Evolutionary conservation across 2,329 filamentous ascomycete genomes (phyloP).

Genomic region (Lecanoromycetidae sp.): DNA sequence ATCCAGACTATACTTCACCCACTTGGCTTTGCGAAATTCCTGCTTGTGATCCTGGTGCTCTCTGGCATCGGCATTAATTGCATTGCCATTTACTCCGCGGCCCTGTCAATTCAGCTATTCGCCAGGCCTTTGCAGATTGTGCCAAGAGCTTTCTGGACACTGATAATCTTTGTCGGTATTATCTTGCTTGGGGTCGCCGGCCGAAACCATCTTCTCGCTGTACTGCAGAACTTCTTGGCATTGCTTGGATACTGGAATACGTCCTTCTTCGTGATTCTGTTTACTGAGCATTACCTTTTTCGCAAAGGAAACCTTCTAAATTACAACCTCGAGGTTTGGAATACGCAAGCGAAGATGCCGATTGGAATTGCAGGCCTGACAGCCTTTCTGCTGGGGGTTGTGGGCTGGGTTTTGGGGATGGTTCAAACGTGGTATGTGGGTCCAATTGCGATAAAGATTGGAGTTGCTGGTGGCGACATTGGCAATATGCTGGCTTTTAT

Average conservation of each 20-base stretch:
- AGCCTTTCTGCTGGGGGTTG: conserved; percentile 36
- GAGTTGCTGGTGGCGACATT: conserved; percentile 36
- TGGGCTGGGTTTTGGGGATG: conserved; percentile 47
- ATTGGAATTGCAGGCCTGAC: conserved; percentile 32
- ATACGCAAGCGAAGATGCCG: conserved; percentile 33
- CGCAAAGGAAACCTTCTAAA: conserved; percentile 31
- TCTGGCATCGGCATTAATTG: conserved; percentile 38
- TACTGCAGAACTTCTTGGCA: conserved; percentile 37
- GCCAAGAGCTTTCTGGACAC: conserved; percentile 39
- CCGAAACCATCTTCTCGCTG: conserved; percentile 32
- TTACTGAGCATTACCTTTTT: conserved; percentile 39
- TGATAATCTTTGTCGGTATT: conserved; percentile 35
- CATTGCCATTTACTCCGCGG: conserved; percentile 31
- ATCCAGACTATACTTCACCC: conserved; percentile 36
- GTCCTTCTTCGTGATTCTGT: conserved; percentile 37
- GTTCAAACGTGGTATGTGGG: conserved; percentile 45
- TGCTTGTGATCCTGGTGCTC: conserved; percentile 29
- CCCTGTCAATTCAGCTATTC: conserved; percentile 30
- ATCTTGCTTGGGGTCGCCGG: conserved; percentile 35
- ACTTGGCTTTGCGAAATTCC: conserved; percentile 35
- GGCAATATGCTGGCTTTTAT: conserved; percentile 43
- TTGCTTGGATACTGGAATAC: conserved; percentile 42
- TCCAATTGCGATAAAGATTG: conserved; percentile 34
- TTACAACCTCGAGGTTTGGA: conserved; percentile 41
- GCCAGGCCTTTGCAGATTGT: conserved; percentile 32